A percentile compares a stretch with the other conserved stretches of the same genome.
These are phyloP conservation scores for Aspergillus sp. DNA, from an alignment of 2,329 filamentous ascomycete genomes.

Conservation along the genomic window DNA sequence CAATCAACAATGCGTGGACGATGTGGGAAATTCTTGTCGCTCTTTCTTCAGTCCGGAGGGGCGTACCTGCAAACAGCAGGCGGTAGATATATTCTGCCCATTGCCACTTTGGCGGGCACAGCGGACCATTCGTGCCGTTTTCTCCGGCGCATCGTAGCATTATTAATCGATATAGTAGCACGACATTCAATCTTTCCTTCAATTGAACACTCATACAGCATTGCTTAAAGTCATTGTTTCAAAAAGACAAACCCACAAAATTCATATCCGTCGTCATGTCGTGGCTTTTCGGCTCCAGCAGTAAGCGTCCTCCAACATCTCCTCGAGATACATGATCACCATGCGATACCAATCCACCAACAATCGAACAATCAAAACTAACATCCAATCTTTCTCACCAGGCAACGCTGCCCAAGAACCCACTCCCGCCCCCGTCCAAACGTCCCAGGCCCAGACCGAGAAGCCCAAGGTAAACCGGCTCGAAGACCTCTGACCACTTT, in stretches of 20 bases:
- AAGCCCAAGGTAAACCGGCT: conserved; percentile 32
- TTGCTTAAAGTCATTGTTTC: background rate
- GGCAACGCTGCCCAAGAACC: conserved; percentile 6
- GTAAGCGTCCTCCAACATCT: conserved; percentile 14
- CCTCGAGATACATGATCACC: background rate
- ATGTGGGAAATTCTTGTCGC: background rate
- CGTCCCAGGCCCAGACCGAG: conserved; percentile 20
- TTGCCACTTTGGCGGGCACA: conserved; percentile 12
- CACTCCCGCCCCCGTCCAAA: conserved; percentile 14
- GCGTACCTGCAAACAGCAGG: background rate
- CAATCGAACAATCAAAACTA: background rate
- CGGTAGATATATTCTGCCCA: conserved; percentile 7
- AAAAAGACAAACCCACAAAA: too few relatives aligned
- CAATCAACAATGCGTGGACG: background rate
- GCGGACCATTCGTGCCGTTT: conserved; percentile 16
- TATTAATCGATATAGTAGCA: conserved; percentile 12
- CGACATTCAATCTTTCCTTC: background rate
- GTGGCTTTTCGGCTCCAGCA: conserved; percentile 30
- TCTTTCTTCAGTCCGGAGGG: background rate
- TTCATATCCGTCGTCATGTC: conserved; percentile 19
- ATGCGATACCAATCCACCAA: conserved; percentile 9
- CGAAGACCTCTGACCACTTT: background rate
- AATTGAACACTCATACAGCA: conserved; percentile 1
- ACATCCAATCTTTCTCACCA: background rate
- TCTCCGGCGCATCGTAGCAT: conserved; percentile 7